phyloP scores from a whole-genome alignment of 108 stramenopile species.

The Nitzschia sp. region DNA sequence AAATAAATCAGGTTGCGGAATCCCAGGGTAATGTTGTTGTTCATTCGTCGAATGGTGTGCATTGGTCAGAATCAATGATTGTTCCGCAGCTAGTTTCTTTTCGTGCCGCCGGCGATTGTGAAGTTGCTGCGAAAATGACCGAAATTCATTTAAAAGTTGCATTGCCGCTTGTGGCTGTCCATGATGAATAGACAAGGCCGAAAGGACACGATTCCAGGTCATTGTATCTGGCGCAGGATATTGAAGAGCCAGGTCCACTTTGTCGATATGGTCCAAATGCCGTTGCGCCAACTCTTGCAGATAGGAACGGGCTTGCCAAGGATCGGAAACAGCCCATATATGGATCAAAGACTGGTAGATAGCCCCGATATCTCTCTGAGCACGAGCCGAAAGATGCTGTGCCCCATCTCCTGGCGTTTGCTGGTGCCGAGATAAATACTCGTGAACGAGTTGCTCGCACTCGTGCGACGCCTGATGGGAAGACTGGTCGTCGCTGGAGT shows the following conservation, averaged over 20 bases:
- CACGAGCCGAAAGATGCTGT: neutral
- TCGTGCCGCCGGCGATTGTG: neutral
- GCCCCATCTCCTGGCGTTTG: no score
- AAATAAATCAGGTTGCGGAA: conserved; percentile 15
- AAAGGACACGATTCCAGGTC: conserved; percentile 38
- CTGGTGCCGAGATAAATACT: conserved; percentile 9
- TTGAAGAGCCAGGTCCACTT: neutral
- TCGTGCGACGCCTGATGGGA: conserved; percentile 14
- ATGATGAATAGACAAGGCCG: conserved; percentile 28
- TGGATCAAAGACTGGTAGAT: conserved; percentile 32
- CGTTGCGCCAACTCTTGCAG: conserved; percentile 24
- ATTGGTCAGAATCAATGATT: neutral
- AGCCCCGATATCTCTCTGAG: neutral
- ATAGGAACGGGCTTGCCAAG: conserved; percentile 15
- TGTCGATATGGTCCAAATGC: neutral
- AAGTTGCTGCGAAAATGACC: conserved; percentile 20
- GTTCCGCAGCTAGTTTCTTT: neutral
- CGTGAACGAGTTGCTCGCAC: conserved; percentile 28
- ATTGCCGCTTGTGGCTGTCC: conserved; percentile 18
- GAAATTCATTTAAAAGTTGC: conserved; percentile 24
- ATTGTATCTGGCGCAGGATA: conserved; percentile 26
- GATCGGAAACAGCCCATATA: conserved; percentile 31
- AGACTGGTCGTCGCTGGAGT: neutral
- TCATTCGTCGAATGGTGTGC: neutral
- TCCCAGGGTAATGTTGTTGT: neutral